Percentiles rank a stretch among this genome's conserved stretches.
phyloP scores from a whole-genome alignment of 2,329 filamentous ascomycete species.

The Chalara sp. region DNA sequence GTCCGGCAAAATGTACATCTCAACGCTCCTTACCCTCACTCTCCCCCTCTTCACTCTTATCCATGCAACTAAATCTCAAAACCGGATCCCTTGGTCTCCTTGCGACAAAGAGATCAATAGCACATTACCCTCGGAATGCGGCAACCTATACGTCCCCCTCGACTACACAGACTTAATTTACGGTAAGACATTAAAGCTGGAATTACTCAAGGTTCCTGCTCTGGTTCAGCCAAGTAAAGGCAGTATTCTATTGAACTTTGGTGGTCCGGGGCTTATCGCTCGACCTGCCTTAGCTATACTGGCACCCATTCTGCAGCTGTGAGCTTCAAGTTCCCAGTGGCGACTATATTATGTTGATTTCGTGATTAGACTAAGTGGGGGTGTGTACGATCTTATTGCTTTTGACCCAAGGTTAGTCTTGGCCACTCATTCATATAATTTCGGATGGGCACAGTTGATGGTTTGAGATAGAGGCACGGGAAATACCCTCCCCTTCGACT shows the following conservation, averaged over 20 bases:
- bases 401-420: constrained; percentile 8
- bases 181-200: constrained; percentile 1
- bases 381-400: constrained; percentile 7
- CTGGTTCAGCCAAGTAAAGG: constrained; percentile 2
- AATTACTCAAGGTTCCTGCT: constrained; percentile 5
- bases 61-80: too few species aligned
- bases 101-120: not conserved
- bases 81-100: too few species aligned
- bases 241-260: constrained; percentile 10
- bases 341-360: not conserved
- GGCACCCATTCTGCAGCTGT: too few species aligned
- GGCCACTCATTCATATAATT: not conserved
- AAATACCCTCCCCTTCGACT: constrained; percentile 7
- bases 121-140: not conserved
- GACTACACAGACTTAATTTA: constrained; percentile 7
- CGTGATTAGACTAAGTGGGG: not conserved
- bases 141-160: constrained; percentile 5
- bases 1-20: too few species aligned
- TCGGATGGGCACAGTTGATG: not conserved
- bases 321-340: not conserved
- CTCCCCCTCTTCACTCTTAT: too few species aligned
- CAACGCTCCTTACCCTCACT: too few species aligned
- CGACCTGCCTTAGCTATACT: too few species aligned
- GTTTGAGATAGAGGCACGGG: constrained; percentile 4
- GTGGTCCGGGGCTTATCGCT: constrained; percentile 6